Base-by-base conservation (phyloP, 2,329 filamentous ascomycete species). In the Fusarium temperatum region DNA sequence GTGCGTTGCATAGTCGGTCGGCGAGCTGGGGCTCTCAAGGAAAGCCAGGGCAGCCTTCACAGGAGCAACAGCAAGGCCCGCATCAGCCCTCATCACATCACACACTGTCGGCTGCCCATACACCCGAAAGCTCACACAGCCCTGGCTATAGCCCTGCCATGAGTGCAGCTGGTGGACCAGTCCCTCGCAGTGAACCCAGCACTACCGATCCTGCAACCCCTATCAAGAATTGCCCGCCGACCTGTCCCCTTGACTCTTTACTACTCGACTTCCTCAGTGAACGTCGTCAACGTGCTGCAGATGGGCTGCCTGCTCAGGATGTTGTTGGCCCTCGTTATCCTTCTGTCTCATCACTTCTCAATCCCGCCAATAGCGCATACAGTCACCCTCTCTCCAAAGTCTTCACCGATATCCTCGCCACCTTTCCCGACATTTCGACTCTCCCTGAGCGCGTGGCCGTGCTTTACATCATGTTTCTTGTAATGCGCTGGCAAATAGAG, bases 401-500 rank as follows among this genome's bases (percentile, higher is more conserved):
- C 20, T 94, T 97, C 79, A 95, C 93, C 47, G 94, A 97, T 81
- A 94, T 97, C 66, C 85, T 97, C 17, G 87, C 89, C 72, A 94
- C 92, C n/a, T 97, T 97, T 76, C 94, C 94, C 0, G 91, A 93
- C 76, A 90, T 98, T 36, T 89, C 88, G 8, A 88, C 87, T n/a
- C 87, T 97, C 1, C 94, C 95, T 0, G 94, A 97, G 82, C 92
- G 93, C 77, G 90, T 97, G 0, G 94, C 93, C 14, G 90, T 94
- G 12, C 87, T 97, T 13, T 97, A 95, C 80, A 85, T 92, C 79
- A 97, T 97, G 93, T 97, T 97, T 82, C 87, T 95, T 38, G 80
- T 95, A 72, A 94, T 96, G 91, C 89, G 92, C 47, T 98, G 95
- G 94, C 91, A 94, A 80, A 92, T 97, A 64, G 89, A 89, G 35